Conservation (phyloP, 495 filamentous ascomycete species). For the Lichenothelia convexa region DNA sequence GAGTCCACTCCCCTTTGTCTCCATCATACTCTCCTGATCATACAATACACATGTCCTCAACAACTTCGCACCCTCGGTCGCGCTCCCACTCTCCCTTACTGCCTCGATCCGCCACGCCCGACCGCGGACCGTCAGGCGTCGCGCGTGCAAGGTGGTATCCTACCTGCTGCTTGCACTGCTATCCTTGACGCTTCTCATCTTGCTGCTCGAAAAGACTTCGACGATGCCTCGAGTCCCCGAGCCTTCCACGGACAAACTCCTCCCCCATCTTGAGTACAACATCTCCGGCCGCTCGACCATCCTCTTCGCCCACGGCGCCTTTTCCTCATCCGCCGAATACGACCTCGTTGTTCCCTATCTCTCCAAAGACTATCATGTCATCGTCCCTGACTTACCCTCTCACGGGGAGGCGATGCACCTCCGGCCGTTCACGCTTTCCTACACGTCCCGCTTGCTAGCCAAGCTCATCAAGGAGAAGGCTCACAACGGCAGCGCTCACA, state of each 20-base stretch:
- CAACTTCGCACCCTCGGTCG: no score
- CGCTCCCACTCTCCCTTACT: no score
- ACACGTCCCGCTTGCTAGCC: slow-evolving; percentile 4
- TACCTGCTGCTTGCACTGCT: no score
- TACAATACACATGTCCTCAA: no score
- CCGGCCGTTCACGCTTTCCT: slow-evolving; percentile 6
- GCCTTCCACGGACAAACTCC: not conserved
- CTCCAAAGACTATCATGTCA: slow-evolving; percentile 5
- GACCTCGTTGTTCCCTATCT: slow-evolving; percentile 3
- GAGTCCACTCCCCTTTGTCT: no score
- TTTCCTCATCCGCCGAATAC: slow-evolving; percentile 3
- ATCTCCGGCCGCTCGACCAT: slow-evolving; percentile 3
- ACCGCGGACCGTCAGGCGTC: no score
- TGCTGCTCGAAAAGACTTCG: not conserved
- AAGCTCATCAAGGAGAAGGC: slow-evolving; percentile 7
- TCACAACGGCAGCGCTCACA: slow-evolving; percentile 6
- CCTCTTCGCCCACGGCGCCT: slow-evolving; percentile 9
- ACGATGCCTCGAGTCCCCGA: not conserved
- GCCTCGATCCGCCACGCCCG: no score
- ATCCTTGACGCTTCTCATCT: not conserved
- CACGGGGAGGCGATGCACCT: slow-evolving; percentile 5
- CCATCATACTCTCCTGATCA: no score
- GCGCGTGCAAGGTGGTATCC: no score
- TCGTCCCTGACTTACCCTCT: slow-evolving; percentile 8
- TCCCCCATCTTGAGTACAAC: not conserved